Conservation (phyloP, 108 stramenopile species). For the Stephanodiscus minutulus region DNA sequence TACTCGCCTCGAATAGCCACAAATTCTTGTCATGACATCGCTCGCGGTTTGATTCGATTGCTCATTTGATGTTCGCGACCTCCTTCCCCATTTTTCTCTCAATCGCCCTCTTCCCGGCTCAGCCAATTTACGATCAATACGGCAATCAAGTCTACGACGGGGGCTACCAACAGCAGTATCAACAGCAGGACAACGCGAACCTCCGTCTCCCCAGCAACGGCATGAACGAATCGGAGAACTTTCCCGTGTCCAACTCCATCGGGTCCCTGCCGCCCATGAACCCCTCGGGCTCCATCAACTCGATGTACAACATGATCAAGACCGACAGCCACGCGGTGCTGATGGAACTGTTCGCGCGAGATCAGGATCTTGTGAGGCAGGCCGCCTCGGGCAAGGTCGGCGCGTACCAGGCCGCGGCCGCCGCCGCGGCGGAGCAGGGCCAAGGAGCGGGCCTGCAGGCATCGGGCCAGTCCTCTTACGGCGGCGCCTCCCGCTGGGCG, state of each 20-base stretch:
- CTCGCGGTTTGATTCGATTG: neutral
- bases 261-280: slow-evolving; percentile 45
- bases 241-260: slow-evolving; percentile 51
- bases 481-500: slow-evolving; percentile 19
- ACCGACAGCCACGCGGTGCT: slow-evolving; percentile 90
- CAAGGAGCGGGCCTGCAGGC: slow-evolving; percentile 22
- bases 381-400: slow-evolving; percentile 48
- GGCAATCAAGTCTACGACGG: slow-evolving; percentile 49
- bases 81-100: neutral
- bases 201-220: slow-evolving; percentile 15
- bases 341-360: slow-evolving; percentile 91
- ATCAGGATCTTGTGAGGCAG: slow-evolving; percentile 89
- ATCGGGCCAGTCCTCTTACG: slow-evolving; percentile 19
- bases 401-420: slow-evolving; percentile 38
- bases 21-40: neutral
- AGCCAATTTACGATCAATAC: slow-evolving; percentile 46
- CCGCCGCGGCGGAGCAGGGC: neutral
- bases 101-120: neutral
- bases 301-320: slow-evolving; percentile 70
- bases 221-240: slow-evolving; percentile 14
- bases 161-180: slow-evolving; percentile 45
- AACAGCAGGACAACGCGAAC: slow-evolving; percentile 36
- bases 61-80: neutral
- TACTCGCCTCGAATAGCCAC: neutral
- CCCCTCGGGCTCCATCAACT: slow-evolving; percentile 22